These are phyloP conservation scores for Phaseolus coccineus DNA, from an alignment of 331 rosid species.

Conservation along the genomic window DNA sequence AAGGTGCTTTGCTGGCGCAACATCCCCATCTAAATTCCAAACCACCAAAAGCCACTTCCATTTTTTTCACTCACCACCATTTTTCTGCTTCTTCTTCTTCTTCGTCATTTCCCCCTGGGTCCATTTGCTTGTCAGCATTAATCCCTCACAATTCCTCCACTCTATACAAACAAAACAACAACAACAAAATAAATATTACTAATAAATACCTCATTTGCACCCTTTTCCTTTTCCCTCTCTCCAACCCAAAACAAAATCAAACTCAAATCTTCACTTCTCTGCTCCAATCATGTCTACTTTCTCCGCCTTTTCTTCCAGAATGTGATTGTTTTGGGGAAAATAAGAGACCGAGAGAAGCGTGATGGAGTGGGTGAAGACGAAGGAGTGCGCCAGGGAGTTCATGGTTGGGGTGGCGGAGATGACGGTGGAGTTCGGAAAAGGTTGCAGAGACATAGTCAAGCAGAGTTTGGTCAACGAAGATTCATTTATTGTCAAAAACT, in stretches of 20 bases:
- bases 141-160: constrained; percentile 11
- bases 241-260: neutral
- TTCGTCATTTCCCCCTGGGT: constrained; percentile 44
- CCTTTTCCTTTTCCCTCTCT: neutral
- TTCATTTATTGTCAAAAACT: constrained; percentile 58
- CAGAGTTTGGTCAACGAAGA: constrained; percentile 77
- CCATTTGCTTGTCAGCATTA: constrained; percentile 46
- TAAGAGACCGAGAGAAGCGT: neutral
- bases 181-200: neutral
- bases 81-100: constrained; percentile 22
- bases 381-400: constrained; percentile 70
- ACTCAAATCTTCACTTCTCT: constrained; percentile 1
- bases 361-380: constrained; percentile 45
- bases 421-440: constrained; percentile 81
- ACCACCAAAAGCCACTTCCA: constrained; percentile 35
- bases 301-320: neutral
- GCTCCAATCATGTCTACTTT: neutral
- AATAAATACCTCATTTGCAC: neutral
- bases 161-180: neutral
- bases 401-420: constrained; percentile 78
- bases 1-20: neutral
- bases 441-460: constrained; percentile 84
- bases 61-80: constrained; percentile 38
- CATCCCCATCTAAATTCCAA: constrained; percentile 20
- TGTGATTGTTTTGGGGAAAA: constrained; percentile 30